Evolutionary conservation across 2,329 filamentous ascomycete species (phyloP), one percentile per base, ranked within the genome.

Genomic region (Neopestalotiopsis clavispora): DNA sequence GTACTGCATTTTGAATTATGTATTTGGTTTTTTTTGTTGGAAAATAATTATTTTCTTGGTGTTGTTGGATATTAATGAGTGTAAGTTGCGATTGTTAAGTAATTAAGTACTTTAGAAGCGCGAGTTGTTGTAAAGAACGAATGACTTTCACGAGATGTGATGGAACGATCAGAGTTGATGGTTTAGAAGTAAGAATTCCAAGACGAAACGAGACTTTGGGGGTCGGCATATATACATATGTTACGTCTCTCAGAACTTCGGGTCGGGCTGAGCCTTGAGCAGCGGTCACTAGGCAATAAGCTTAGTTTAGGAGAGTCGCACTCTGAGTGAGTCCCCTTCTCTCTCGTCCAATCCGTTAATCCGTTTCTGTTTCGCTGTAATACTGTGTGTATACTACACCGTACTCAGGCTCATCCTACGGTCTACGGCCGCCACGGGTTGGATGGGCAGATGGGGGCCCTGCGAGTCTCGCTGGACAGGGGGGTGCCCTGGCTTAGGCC

Each of bases 1-100:
- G 61, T 45, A 49, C 61, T 64, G 61, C 61, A 64, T 64, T 52
- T 64, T 64, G 61, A 49, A 52, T 59, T 59, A 61, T 62, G 28
- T 62, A 34, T 34, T 64, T 3, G 61, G 34, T 34, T 42, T 49
- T 68, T 34, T 57, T 62, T 58, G 32, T n/a, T 32, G 66, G 14
- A 23, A 30, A 17, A 57, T 42, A 34, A 34, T 7, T 9, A n/a
- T 52, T 28, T 28, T 28, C 23, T 28, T 28, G 23, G 23, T 38
- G 34, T 38, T 38, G 34, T 38, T 52, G 17, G 17, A n/a, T 52
- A 52, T n/a, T 13, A 62, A 62, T 62, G 59, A 59, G 9, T 59
- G 57, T 59, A 20, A 34, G 59, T 23, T 62, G 59, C 59, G 59
- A 30, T 62, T 14, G 34, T n/a, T n/a, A 62, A 62, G 34, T 62